Evolutionary conservation across 2,329 filamentous ascomycete species (phyloP).

Genomic region (Pseudogymnoascus sp.): DNA sequence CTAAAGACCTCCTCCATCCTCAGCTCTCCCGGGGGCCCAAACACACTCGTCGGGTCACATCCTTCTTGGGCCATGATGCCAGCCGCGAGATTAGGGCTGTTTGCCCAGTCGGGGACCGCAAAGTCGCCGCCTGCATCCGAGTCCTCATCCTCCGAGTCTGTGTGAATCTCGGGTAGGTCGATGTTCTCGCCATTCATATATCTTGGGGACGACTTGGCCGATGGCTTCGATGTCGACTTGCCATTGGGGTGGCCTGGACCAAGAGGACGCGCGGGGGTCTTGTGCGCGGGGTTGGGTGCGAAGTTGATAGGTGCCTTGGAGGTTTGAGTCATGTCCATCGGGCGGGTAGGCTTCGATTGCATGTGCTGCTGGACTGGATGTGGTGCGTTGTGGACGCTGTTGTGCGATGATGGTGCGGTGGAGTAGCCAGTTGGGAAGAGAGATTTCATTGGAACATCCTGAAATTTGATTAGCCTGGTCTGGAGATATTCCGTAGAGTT

Average conservation of each 20-base stretch:
- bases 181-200: constrained; percentile 87
- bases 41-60: constrained; percentile 75
- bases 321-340: constrained; percentile 77
- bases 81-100: constrained; percentile 71
- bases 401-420: constrained; percentile 25
- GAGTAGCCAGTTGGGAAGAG: constrained; percentile 53
- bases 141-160: constrained; percentile 85
- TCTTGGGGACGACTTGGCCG: constrained; percentile 62
- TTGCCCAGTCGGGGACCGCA: constrained; percentile 72
- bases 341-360: constrained; percentile 54
- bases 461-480: constrained; percentile 51
- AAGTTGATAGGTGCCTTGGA: constrained; percentile 87
- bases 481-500: constrained; percentile 30
- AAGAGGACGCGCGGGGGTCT: constrained; percentile 57
- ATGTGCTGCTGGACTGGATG: constrained; percentile 58
- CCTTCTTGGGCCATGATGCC: constrained; percentile 74
- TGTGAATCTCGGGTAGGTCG: constrained; percentile 87
- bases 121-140: constrained; percentile 51
- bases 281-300: constrained; percentile 60
- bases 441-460: constrained; percentile 54
- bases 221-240: constrained; percentile 54
- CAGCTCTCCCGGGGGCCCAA: constrained; percentile 78
- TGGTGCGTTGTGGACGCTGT: constrained; percentile 51
- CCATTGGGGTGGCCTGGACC: constrained; percentile 31
- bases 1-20: constrained; percentile 97